These are phyloP conservation scores for Funneliformis geosporum DNA, from an alignment of 192 early-diverging fungal genomes.

Conservation along the genomic window DNA sequence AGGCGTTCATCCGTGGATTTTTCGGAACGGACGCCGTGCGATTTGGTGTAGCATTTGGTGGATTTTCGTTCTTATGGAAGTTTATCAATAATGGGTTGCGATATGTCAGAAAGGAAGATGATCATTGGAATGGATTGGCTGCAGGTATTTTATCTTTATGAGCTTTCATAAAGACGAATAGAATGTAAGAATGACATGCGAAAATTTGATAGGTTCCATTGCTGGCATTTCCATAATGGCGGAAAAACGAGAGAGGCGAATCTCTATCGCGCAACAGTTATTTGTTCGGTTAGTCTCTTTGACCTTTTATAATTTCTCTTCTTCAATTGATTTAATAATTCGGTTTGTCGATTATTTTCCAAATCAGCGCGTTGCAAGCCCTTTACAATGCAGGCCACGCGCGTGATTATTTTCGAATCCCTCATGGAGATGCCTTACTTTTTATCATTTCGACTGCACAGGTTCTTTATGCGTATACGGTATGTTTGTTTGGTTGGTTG, in stretches of 20 bases:
- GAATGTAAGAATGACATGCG: neutral
- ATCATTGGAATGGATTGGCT: conserved; percentile 55
- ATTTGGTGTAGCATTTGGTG: conserved; percentile 77
- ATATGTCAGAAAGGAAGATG: conserved; percentile 52
- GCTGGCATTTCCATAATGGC: conserved; percentile 57
- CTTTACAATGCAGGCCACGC: conserved; percentile 57
- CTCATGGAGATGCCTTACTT: conserved; percentile 56
- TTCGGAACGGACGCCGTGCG: conserved; percentile 59
- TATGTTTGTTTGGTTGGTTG: conserved; percentile 21
- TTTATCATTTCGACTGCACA: conserved; percentile 57
- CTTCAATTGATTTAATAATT: conserved; percentile 2
- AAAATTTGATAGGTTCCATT: conserved; percentile 42
- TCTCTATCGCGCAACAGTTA: conserved; percentile 58
- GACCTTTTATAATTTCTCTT: conserved; percentile 11
- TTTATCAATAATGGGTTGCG: conserved; percentile 65
- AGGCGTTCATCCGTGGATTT: conserved; percentile 44
- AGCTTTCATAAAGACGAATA: neutral
- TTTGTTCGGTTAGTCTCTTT: conserved; percentile 51
- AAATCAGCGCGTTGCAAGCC: conserved; percentile 52
- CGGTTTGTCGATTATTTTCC: neutral
- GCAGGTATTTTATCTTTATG: conserved; percentile 39
- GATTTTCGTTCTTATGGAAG: conserved; percentile 76
- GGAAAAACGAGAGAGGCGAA: conserved; percentile 56
- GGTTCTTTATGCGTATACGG: conserved; percentile 61
- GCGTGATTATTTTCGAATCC: conserved; percentile 54